phyloP scores from a whole-genome alignment of 192 early-diverging fungal genomes.

The Podila clonocystis region DNA sequence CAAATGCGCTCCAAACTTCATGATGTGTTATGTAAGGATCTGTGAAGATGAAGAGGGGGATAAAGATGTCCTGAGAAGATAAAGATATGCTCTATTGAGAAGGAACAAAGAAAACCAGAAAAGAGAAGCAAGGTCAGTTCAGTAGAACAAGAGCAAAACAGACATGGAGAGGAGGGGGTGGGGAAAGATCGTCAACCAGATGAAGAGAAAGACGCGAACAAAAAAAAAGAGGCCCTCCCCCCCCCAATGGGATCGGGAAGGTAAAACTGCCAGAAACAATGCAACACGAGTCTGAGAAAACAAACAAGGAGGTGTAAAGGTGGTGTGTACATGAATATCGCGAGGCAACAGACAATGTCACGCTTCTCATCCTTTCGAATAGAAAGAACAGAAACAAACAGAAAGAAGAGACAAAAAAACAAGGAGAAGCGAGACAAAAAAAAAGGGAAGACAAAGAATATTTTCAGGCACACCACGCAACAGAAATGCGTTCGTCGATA shows the following conservation, averaged over 20 bases:
- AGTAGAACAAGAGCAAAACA: too few species aligned
- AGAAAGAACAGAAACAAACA: background rate
- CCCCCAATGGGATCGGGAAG: too few species aligned
- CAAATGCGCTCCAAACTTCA: constrained; percentile 42
- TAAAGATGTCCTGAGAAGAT: background rate
- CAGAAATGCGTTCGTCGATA: background rate
- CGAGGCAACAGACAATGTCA: background rate
- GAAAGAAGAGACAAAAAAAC: background rate
- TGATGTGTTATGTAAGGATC: background rate
- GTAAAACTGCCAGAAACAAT: too few species aligned
- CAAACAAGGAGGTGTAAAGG: background rate
- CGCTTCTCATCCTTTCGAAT: background rate
- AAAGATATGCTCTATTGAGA: background rate
- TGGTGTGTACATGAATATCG: background rate
- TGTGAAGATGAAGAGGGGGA: background rate
- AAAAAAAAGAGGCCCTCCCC: too few species aligned
- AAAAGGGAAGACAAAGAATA: background rate
- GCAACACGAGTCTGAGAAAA: too few species aligned
- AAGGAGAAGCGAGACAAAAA: background rate
- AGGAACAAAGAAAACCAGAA: too few species aligned
- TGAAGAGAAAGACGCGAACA: too few species aligned
- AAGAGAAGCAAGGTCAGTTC: too few species aligned
- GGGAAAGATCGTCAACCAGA: too few species aligned
- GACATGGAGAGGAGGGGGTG: too few species aligned
- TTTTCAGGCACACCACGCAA: background rate